These are phyloP conservation scores for Exophiala sp. DNA, from an alignment of 2,329 filamentous ascomycete genomes.

Conservation along the genomic window DNA sequence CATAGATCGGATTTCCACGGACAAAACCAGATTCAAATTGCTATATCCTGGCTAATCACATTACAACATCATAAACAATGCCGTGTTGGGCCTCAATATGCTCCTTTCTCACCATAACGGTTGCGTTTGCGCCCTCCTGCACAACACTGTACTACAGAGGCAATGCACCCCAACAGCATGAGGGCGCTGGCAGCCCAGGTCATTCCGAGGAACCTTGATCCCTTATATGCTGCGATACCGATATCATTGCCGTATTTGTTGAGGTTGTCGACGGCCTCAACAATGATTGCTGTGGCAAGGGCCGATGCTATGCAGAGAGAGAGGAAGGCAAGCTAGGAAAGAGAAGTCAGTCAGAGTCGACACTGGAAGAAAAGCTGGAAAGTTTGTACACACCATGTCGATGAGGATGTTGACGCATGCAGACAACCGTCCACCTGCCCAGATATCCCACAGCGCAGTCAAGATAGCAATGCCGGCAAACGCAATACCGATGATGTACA, in stretches of 20 bases:
- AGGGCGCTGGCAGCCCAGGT: constrained; percentile 53
- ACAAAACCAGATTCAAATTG: too few species aligned
- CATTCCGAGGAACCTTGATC: constrained; percentile 51
- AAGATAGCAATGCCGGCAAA: constrained; percentile 49
- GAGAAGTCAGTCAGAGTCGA: not conserved
- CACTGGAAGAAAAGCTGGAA: not conserved
- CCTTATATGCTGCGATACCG: constrained; percentile 48
- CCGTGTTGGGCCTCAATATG: too few species aligned
- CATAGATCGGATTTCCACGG: too few species aligned
- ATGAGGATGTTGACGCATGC: constrained; percentile 48
- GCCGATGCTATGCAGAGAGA: constrained; percentile 67
- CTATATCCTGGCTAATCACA: too few species aligned
- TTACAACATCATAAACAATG: too few species aligned
- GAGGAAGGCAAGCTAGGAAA: constrained; percentile 46
- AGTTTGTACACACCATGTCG: constrained; percentile 35
- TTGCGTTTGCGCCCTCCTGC: constrained; percentile 11
- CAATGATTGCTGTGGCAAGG: constrained; percentile 59
- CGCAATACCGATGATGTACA: constrained; percentile 55
- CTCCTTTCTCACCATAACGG: constrained; percentile 13
- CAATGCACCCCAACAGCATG: constrained; percentile 36
- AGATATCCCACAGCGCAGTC: constrained; percentile 41
- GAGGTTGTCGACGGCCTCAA: constrained; percentile 50
- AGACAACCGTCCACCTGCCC: constrained; percentile 42
- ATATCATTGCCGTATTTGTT: constrained; percentile 49
- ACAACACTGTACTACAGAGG: constrained; percentile 30